Percentiles rank a stretch among this genome's conserved stretches.
phyloP scores from a whole-genome alignment of 805 yeast genomes.

The Spathaspora gorwiae region DNA sequence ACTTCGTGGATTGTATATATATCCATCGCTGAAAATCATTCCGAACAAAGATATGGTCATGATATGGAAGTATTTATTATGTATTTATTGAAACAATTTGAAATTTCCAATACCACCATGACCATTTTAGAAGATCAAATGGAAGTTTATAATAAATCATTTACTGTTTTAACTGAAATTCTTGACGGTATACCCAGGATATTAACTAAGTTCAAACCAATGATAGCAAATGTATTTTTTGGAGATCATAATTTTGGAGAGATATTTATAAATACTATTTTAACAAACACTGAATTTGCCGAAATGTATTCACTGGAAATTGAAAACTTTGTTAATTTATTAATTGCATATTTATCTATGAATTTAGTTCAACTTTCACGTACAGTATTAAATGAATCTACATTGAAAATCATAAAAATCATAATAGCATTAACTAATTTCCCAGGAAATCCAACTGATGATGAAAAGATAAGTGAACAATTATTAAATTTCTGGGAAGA shows the following conservation, averaged over 20 bases:
- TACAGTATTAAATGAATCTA: slow-evolving; percentile 29
- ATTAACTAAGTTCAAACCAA: slow-evolving; percentile 26
- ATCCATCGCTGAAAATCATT: slow-evolving; percentile 30
- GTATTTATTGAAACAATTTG: slow-evolving; percentile 14
- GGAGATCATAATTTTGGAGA: slow-evolving; percentile 40
- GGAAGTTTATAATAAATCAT: slow-evolving; percentile 19
- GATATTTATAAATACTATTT: slow-evolving; percentile 29
- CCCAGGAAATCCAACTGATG: slow-evolving; percentile 53
- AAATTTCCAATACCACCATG: slow-evolving; percentile 1
- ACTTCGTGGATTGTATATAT: slow-evolving; percentile 36
- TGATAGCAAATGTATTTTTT: slow-evolving; percentile 34
- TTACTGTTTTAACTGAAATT: slow-evolving; percentile 38
- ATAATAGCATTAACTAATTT: slow-evolving; percentile 51
- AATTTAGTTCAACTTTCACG: slow-evolving; percentile 42
- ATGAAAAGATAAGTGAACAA: slow-evolving; percentile 49
- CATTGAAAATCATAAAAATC: slow-evolving; percentile 42
- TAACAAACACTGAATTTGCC: slow-evolving; percentile 24
- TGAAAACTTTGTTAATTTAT: slow-evolving; percentile 40
- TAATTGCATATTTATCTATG: slow-evolving; percentile 44
- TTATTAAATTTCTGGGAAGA: slow-evolving; percentile 69
- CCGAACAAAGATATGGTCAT: slow-evolving; percentile 25
- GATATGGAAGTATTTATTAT: slow-evolving; percentile 20
- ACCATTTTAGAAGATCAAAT: slow-evolving; percentile 4
- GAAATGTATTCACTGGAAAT: slow-evolving; percentile 30
- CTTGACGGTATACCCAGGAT: slow-evolving; percentile 44